Evolutionary conservation across 805 yeast genomes (phyloP).

Genomic region (Candida vaughaniae): DNA sequence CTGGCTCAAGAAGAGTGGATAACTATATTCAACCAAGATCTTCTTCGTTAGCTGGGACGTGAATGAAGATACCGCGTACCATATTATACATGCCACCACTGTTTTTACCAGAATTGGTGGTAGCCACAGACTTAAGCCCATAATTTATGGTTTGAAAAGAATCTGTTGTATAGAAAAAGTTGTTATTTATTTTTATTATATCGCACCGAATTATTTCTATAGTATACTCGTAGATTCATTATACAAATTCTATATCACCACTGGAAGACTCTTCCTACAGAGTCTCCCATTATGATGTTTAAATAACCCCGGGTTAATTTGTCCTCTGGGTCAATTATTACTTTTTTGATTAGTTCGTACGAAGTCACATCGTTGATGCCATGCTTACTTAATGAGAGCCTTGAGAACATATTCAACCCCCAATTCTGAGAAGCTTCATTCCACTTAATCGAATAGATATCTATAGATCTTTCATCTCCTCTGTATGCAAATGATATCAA

Average conservation of each 20-base stretch:
- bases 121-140: conserved; percentile 8
- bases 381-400: not conserved
- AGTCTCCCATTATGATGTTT: conserved; percentile 54
- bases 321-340: conserved; percentile 34
- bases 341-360: conserved; percentile 25
- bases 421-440: conserved; percentile 10
- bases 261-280: conserved; percentile 47
- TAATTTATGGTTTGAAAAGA: too few species aligned
- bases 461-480: conserved; percentile 5
- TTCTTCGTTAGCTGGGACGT: conserved; percentile 64
- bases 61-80: conserved; percentile 63
- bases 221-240: too few species aligned
- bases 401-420: conserved; percentile 11
- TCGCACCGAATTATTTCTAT: too few species aligned
- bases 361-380: conserved; percentile 22
- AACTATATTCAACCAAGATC: conserved; percentile 53
- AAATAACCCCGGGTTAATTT: conserved; percentile 34
- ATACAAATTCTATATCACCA: too few species aligned
- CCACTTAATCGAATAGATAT: conserved; percentile 7
- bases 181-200: too few species aligned
- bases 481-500: conserved; percentile 18
- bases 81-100: conserved; percentile 46
- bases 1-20: conserved; percentile 64
- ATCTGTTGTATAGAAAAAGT: too few species aligned
- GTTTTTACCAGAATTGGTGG: conserved; percentile 40